These are phyloP conservation scores for Thelephora aurantiotincta DNA, from an alignment of 768 basidiomycete species.

Conservation along the genomic window DNA sequence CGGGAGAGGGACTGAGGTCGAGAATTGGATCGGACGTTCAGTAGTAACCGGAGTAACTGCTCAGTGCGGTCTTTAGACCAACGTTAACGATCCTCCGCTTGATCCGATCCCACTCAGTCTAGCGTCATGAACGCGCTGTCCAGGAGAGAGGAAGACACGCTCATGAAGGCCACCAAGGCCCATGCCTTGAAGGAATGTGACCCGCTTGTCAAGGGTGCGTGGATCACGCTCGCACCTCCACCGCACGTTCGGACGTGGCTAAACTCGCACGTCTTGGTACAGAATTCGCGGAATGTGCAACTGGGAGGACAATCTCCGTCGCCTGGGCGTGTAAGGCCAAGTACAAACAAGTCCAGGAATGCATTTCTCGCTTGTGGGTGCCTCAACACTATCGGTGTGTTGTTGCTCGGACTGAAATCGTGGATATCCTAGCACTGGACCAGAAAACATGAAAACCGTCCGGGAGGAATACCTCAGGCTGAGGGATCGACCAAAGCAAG, in stretches of 20 bases:
- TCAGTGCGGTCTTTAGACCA: too few relatives aligned
- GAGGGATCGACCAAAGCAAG: conserved; percentile 26
- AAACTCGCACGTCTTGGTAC: background rate
- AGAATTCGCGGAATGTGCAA: conserved; percentile 82
- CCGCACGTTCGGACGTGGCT: background rate
- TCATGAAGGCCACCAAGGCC: conserved; percentile 71
- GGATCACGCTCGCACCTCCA: background rate
- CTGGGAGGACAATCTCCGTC: conserved; percentile 69
- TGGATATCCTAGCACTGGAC: conserved; percentile 38
- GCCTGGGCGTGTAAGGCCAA: conserved; percentile 72
- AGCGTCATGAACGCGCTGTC: conserved; percentile 67
- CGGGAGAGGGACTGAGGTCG: too few relatives aligned
- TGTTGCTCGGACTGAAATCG: background rate
- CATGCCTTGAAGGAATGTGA: conserved; percentile 72
- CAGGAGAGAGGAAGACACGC: conserved; percentile 75
- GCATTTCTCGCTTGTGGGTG: conserved; percentile 69
- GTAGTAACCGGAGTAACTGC: too few relatives aligned
- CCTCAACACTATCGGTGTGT: background rate
- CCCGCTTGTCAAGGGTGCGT: conserved; percentile 53
- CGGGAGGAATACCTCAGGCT: conserved; percentile 62
- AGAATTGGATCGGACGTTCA: too few relatives aligned
- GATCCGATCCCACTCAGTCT: conserved; percentile 2
- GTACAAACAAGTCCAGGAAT: conserved; percentile 57
- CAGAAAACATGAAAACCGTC: conserved; percentile 59
- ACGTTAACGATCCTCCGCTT: background rate